phyloP scores from a whole-genome alignment of 495 filamentous ascomycete genomes.

The Xylaria intraflava region DNA sequence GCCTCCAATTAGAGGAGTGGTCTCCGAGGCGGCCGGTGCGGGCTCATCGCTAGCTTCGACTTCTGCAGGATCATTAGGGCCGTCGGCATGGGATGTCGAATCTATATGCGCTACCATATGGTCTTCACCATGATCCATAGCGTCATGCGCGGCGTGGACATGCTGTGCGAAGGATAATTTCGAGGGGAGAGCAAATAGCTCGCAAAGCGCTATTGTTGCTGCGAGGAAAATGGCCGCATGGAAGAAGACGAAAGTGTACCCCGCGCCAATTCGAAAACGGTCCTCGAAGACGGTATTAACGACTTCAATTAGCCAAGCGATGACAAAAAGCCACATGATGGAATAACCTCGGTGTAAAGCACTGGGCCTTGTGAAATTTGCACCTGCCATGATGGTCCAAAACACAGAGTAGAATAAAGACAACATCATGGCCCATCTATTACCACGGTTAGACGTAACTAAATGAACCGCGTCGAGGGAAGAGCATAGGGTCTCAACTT shows the following conservation, averaged over 20 bases:
- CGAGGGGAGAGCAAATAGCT: slow-evolving; percentile 70
- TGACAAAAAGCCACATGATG: slow-evolving; percentile 72
- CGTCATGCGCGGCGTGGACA: slow-evolving; percentile 41
- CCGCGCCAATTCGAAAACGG: slow-evolving; percentile 61
- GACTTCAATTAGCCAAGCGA: slow-evolving; percentile 67
- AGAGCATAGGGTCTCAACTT: slow-evolving; percentile 20
- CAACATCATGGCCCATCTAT: slow-evolving; percentile 73
- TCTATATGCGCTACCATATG: slow-evolving; percentile 30
- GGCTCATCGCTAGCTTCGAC: slow-evolving; percentile 39
- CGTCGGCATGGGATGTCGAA: slow-evolving; percentile 27
- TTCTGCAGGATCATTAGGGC: slow-evolving; percentile 18
- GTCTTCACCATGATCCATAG: slow-evolving; percentile 6
- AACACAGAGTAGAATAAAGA: slow-evolving; percentile 70
- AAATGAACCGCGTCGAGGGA: background rate
- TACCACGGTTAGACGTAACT: slow-evolving; percentile 16
- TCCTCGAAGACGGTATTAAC: slow-evolving; percentile 67
- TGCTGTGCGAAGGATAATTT: slow-evolving; percentile 57
- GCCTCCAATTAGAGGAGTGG: slow-evolving; percentile 67
- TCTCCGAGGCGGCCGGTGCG: slow-evolving; percentile 59
- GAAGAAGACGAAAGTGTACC: slow-evolving; percentile 79
- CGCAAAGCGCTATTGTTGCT: slow-evolving; percentile 63
- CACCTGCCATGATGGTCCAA: slow-evolving; percentile 79
- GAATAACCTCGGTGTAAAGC: slow-evolving; percentile 78
- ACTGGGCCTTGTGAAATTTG: slow-evolving; percentile 75
- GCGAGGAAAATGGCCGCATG: slow-evolving; percentile 69